Evolutionary conservation across 2,329 filamentous ascomycete genomes (phyloP), one percentile per base, ranked within the genome.

Genomic region (Aspergillus sp.): DNA sequence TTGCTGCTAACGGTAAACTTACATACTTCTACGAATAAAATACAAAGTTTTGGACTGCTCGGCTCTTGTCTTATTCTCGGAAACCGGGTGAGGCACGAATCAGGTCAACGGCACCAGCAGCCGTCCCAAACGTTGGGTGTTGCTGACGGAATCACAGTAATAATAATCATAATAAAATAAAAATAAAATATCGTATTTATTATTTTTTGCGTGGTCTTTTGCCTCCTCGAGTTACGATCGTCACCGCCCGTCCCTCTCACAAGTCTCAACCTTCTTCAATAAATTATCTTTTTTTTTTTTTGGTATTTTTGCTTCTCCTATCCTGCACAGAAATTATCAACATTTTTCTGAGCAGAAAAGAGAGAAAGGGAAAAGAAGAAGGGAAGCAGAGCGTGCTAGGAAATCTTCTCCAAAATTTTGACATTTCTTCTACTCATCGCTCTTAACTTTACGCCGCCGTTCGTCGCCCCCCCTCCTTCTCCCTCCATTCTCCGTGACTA

Each of bases 401-500:
- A 24, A 57, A 54, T 55, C 39, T 52, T 42, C 52, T 52, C 57
- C 49, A 47, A 58, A 54, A 54, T 49, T 46, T 52, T 59, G 56
- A 49, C 56, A 58, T 57, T 55, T 57, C 52, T 56, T 55, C 61
- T 54, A 52, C 45, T 54, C 39, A 29, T 31, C 53, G 4, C 57
- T 62, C 57, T 58, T 66, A 61, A 62, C 54, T 62, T 65, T 65
- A 26, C 63, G 65, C 62, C 63, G 60, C 56, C 52, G 55, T 63
- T 62, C 62, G 54, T 63, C 58, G 56, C 62, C 59, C 63, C 20
- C 65, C 59, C 62, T 51, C 49, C 61, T 39, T 52, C 60, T 59
- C 62, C 63, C 63, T 67, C 64, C 66, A 66, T 67, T 68, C 64
- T 53, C 62, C 65, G 65, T 68, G 63, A 65, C 49, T 61, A 61